Conservation (phyloP, 305 asterid species). For the Lippia alba region DNA sequence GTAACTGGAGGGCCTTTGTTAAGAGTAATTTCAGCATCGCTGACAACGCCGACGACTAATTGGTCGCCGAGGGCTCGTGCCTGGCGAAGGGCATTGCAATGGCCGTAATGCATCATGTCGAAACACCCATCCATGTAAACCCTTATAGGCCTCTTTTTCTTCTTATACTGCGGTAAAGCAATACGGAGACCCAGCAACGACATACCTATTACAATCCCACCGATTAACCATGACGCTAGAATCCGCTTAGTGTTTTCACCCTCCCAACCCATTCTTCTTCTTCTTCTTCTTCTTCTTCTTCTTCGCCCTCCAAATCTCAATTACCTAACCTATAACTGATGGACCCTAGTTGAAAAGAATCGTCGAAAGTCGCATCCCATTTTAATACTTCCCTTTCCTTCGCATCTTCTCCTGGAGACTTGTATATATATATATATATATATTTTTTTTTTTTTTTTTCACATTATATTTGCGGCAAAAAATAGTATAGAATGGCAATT, state of each 20-base stretch:
- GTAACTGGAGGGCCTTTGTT: slow-evolving; percentile 98
- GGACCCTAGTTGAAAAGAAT: slow-evolving; percentile 20
- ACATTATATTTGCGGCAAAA: too few species aligned
- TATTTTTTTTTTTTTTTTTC: too few species aligned
- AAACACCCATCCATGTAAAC: slow-evolving; percentile 98
- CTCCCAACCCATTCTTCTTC: slow-evolving; percentile 43
- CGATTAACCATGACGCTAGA: slow-evolving; percentile 46
- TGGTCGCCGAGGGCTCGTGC: slow-evolving; percentile 97
- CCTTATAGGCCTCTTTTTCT: slow-evolving; percentile 84
- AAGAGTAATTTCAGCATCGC: slow-evolving; percentile 83
- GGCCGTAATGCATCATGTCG: slow-evolving; percentile 99
- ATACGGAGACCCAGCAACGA: slow-evolving; percentile 63
- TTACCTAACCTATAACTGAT: not conserved
- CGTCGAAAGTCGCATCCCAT: slow-evolving; percentile 1
- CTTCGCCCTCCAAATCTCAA: slow-evolving; percentile 25
- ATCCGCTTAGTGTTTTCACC: slow-evolving; percentile 41
- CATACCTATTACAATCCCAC: slow-evolving; percentile 46
- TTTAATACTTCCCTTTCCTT: slow-evolving; percentile 28
- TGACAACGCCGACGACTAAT: slow-evolving; percentile 89
- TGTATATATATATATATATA: too few species aligned
- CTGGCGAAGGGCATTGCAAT: slow-evolving; percentile 95
- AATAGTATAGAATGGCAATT: too few species aligned
- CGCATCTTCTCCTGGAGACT: slow-evolving; percentile 19
- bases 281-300: slow-evolving; percentile 20
- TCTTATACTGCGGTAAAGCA: slow-evolving; percentile 53